Evolutionary conservation across 305 asterid species (phyloP).

Genomic region (Fraxinus velutina): DNA sequence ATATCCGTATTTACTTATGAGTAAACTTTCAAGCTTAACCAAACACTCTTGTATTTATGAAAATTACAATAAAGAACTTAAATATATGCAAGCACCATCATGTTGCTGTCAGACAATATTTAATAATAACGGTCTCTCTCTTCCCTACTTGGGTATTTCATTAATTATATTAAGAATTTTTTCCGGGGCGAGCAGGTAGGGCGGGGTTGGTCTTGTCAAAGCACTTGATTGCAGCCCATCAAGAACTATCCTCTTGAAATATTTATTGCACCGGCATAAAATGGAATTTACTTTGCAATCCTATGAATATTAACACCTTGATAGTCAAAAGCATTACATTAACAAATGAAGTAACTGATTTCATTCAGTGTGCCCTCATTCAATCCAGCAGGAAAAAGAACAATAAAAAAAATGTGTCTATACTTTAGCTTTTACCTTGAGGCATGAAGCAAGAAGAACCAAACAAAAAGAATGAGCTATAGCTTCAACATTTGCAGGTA

Average conservation of each 20-base stretch:
- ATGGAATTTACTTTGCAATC: not conserved
- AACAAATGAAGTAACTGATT: not conserved
- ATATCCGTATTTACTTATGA: not conserved
- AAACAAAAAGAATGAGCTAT: conserved; percentile 86
- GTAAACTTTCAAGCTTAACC: not conserved
- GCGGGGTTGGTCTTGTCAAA: not conserved
- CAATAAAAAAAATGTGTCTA: not conserved
- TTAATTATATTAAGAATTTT: not conserved
- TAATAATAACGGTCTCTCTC: not conserved
- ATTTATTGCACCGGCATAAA: not conserved
- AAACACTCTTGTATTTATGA: not conserved
- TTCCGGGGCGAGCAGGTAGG: not conserved
- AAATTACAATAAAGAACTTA: not conserved
- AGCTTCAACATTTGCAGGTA: conserved; percentile 86
- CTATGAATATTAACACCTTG: not conserved
- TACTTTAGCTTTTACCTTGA: conserved; percentile 49
- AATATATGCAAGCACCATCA: not conserved
- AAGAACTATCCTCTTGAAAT: not conserved
- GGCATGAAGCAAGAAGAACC: conserved; percentile 57
- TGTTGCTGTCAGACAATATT: not conserved
- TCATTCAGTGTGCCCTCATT: not conserved
- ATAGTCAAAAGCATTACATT: not conserved
- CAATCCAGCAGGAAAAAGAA: not conserved
- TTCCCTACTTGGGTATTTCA: not conserved
- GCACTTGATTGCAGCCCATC: not conserved